These are phyloP conservation scores for Leptographium lundbergii DNA, from an alignment of 2,329 filamentous ascomycete species.

Conservation along the genomic window DNA sequence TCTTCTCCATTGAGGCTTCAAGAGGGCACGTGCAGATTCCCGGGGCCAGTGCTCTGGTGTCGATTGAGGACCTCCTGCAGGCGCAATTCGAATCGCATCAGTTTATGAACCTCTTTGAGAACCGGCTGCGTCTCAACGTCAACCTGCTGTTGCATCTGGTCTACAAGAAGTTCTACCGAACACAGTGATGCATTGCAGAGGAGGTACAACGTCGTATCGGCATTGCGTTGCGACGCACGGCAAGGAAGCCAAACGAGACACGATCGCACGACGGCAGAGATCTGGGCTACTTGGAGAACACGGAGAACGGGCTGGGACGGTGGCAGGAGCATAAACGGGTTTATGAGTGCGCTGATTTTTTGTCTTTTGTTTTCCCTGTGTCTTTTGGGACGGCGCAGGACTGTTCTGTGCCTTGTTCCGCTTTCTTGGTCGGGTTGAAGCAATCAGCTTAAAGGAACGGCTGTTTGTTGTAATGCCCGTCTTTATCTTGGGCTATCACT, in stretches of 20 bases:
- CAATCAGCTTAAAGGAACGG: no score
- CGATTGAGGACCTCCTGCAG: constrained; percentile 86
- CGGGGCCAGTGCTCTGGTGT: constrained; percentile 75
- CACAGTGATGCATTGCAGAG: constrained; percentile 30
- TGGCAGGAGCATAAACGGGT: not conserved
- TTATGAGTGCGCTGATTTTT: not conserved
- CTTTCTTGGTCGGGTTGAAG: no score
- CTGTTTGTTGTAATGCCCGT: not conserved
- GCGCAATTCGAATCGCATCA: constrained; percentile 96
- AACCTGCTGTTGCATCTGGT: constrained; percentile 93
- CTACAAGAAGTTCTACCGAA: constrained; percentile 96
- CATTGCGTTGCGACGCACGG: not conserved
- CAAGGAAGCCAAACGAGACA: not conserved
- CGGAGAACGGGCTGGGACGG: not conserved
- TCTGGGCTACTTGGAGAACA: not conserved
- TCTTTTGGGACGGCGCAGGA: not conserved
- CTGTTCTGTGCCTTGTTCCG: not conserved
- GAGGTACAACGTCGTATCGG: no score
- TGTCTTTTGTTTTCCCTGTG: not conserved
- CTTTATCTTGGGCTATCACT: not conserved
- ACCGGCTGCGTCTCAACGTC: constrained; percentile 77
- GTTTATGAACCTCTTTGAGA: constrained; percentile 90
- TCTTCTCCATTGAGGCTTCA: constrained; percentile 86
- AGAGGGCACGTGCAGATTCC: constrained; percentile 92
- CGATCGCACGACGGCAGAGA: not conserved